phyloP scores from a whole-genome alignment of 2,329 filamentous ascomycete genomes.

The Cladobotryum protrusum region DNA sequence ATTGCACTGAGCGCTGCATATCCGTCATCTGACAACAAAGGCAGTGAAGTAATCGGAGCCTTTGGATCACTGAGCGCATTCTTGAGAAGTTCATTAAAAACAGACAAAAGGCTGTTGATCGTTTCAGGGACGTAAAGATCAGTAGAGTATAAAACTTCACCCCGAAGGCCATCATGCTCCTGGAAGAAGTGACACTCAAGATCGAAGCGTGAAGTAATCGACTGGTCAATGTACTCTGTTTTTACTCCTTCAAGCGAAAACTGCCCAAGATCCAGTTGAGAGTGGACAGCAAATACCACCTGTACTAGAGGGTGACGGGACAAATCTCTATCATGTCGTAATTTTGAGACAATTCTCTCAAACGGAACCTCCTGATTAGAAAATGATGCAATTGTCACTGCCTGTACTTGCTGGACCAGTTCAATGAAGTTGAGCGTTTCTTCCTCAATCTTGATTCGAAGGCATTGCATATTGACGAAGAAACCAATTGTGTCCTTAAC shows the following conservation, averaged over 20 bases:
- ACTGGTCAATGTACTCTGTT: background rate
- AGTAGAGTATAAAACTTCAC: constrained; percentile 11
- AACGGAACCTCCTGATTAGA: constrained; percentile 18
- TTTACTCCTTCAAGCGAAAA: constrained; percentile 13
- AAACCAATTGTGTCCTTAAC: constrained; percentile 18
- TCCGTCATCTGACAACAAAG: background rate
- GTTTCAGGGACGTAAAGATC: constrained; percentile 15
- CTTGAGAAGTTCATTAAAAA: constrained; percentile 15
- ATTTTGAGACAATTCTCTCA: constrained; percentile 13
- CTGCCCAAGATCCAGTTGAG: constrained; percentile 7
- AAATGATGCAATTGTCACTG: constrained; percentile 8
- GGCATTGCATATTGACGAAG: constrained; percentile 23
- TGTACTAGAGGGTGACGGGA: constrained; percentile 12
- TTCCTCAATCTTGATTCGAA: constrained; percentile 15
- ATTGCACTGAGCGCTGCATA: background rate
- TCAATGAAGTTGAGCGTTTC: constrained; percentile 11
- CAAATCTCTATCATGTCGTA: constrained; percentile 12
- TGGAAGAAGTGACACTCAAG: constrained; percentile 20
- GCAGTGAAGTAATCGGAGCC: background rate
- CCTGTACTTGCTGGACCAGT: constrained; percentile 13
- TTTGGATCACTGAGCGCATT: constrained; percentile 8
- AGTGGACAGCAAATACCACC: constrained; percentile 16
- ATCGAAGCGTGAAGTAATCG: constrained; percentile 14
- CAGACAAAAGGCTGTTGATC: constrained; percentile 13
- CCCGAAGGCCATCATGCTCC: constrained; percentile 7